A percentile compares a stretch with the other conserved stretches of the same genome.
Conservation (phyloP, 2,329 filamentous ascomycete species). For the Thermoascus crustaceus region DNA sequence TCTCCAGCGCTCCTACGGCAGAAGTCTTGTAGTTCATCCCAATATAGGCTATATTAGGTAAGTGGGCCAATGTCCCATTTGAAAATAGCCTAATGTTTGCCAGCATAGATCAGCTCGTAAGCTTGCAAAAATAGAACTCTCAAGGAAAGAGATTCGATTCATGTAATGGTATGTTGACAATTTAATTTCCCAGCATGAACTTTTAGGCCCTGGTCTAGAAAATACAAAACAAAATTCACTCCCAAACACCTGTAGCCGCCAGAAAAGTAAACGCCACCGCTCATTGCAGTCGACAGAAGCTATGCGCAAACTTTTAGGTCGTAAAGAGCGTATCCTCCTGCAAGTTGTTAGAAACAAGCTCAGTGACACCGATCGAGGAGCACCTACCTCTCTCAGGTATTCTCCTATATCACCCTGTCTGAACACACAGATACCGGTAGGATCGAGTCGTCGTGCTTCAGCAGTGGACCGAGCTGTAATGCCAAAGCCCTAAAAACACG, state of each 20-base stretch:
- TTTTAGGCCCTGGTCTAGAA: no score
- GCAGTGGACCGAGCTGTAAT: slow-evolving; percentile 81
- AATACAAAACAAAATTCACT: not conserved
- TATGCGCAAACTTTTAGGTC: slow-evolving; percentile 31
- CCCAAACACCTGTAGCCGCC: slow-evolving; percentile 6
- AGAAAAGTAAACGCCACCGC: slow-evolving; percentile 3
- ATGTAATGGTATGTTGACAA: no score
- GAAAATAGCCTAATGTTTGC: no score
- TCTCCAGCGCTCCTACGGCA: no score
- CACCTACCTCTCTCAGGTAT: slow-evolving; percentile 67
- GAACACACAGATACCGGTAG: slow-evolving; percentile 82
- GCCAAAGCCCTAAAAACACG: slow-evolving; percentile 64
- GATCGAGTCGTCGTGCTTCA: slow-evolving; percentile 75
- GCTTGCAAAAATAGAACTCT: no score
- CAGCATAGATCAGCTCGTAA: no score
- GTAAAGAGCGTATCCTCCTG: slow-evolving; percentile 56
- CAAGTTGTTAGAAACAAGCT: slow-evolving; percentile 5
- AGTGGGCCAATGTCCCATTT: no score
- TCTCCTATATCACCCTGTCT: slow-evolving; percentile 91
- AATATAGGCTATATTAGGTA: no score
- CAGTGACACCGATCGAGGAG: not conserved
- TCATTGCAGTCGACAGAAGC: slow-evolving; percentile 1
- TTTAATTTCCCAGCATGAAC: no score
- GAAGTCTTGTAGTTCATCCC: no score
- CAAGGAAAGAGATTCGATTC: no score